Evolutionary conservation across 352 stramenopile genomes (phyloP), one percentile per base, ranked within the genome.

Genomic region (Phytophthora sp.): DNA sequence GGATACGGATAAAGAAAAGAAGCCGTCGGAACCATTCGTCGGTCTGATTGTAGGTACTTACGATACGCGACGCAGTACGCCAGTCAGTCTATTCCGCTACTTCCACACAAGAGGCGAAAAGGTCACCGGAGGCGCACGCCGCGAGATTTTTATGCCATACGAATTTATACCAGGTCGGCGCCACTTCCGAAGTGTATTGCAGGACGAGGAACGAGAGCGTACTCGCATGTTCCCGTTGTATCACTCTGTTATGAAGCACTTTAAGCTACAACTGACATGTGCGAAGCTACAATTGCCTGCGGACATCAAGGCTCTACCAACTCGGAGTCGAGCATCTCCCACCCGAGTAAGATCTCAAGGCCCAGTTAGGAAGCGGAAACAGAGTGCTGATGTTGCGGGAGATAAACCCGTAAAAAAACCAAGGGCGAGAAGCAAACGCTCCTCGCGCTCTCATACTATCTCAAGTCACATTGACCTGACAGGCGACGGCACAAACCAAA

Each of bases 31-130:
- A 54, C 95, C 94, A 27, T 98, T 98, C 79, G 86, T 98, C 5
- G 95, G 94, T 5, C 67, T 98, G 1, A 98, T 98, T 58, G 86
- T 98, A 28, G 90, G 91, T 8, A 98, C 95, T 23, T 98, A 98
- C 66, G 94, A 98, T 55, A 80, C 83, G 34, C 83, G 84, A 35
- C 80, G 86, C 13, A 84, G 76, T 45, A 77, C 82, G 1, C 82
- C 85, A 4, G 77, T 92, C 12, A 88, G 85, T 53, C 66, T 96
- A 13, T 96, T 96, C 48, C 85, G 87, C 2, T 96, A 92, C 55
- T 96, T 96, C 39, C 84, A 96, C 49, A 87, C 86, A 1, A 72
- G 80, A 21, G 60, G 67, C 2, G 87, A 95, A 52, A 86, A 88
- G 53, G 79, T 91, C n/a, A 89, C 71, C 52, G 76, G 80, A 9